A percentile compares a stretch with the other conserved stretches of the same genome.
These are phyloP conservation scores for Trametes cubensis DNA, from an alignment of 768 basidiomycete genomes.

Conservation along the genomic window DNA sequence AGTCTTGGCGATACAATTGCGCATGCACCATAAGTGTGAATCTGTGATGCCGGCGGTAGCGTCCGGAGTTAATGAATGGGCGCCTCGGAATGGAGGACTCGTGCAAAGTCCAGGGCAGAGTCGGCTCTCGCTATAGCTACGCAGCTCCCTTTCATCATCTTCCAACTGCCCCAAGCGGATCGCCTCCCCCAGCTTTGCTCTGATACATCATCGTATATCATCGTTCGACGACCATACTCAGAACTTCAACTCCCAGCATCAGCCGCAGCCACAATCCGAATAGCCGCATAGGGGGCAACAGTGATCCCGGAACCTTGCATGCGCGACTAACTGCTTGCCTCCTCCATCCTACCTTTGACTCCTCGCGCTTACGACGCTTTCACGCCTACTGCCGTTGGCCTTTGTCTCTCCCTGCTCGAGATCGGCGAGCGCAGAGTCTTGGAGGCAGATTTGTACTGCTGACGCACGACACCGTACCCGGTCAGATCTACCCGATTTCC, in stretches of 20 bases:
- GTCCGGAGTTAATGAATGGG: not conserved
- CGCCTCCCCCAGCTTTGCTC: not conserved
- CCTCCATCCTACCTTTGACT: not conserved
- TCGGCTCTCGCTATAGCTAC: too few relatives aligned
- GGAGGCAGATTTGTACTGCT: not conserved
- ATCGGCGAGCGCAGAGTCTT: too few relatives aligned
- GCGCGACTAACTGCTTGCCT: not conserved
- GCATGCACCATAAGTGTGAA: not conserved
- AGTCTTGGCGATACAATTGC: constrained; percentile 33
- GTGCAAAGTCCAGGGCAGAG: too few relatives aligned
- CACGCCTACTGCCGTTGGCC: not conserved
- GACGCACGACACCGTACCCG: not conserved
- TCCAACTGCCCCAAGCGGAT: not conserved
- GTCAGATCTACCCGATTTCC: not conserved
- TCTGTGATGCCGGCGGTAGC: not conserved
- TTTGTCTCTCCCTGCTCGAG: too few relatives aligned
- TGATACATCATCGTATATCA: not conserved
- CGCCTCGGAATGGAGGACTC: not conserved
- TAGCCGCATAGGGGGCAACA: constrained; percentile 6
- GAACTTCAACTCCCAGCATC: not conserved
- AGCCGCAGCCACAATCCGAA: not conserved
- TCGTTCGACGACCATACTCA: not conserved
- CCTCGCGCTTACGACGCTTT: not conserved
- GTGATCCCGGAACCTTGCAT: constrained; percentile 4
- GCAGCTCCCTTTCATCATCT: not conserved